Evolutionary conservation across 2,329 filamentous ascomycete genomes (phyloP), one percentile per base, ranked within the genome.

Genomic region (Penicillium sp.): DNA sequence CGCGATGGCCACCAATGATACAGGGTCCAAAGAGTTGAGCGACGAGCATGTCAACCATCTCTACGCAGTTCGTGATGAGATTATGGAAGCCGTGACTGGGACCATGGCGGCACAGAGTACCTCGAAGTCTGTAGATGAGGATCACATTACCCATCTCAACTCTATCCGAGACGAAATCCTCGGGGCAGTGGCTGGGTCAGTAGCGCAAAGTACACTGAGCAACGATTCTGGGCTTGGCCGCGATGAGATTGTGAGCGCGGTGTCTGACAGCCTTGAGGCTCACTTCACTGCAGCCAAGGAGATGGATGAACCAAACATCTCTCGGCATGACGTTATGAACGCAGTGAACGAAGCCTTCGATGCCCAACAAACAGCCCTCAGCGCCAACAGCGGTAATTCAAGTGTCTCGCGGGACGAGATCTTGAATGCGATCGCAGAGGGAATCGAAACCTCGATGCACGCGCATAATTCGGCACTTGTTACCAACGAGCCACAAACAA

Each of bases 231-330:
- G 67, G 2, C 58, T 85, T 2, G 82, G 79, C n/a, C 77, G 78
- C 3, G 80, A 83, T 31, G 77, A 82, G 42, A 76, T 88, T n/a
- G 71, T 84, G 40, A 82, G 83, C 54, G 82, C 84, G 2, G 79
- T 88, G 42, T 82, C 79, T 55, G 79, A 85, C 57, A 82, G 82
- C 4, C 74, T 88, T 7, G 69, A 71, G 44, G 77, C 79, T 18
- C 76, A 80, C 44, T 70, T 75, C 36, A 68, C 71, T 4, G 63
- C 72, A 2, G 70, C 74, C 10, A 75, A 86, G 45, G 87, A 90
- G 22, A 83, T 90, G 44, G 72, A 78, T 49, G 62, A 66, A 27
- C 54, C 61, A 4, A 57, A 59, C 2, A 59, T 73, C 24, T 71
- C 68, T 5, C 67, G 63, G 22, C 63, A 67, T 2, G 69, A 72